phyloP scores from a whole-genome alignment of 352 stramenopile species.

The Pythium sp. region DNA sequence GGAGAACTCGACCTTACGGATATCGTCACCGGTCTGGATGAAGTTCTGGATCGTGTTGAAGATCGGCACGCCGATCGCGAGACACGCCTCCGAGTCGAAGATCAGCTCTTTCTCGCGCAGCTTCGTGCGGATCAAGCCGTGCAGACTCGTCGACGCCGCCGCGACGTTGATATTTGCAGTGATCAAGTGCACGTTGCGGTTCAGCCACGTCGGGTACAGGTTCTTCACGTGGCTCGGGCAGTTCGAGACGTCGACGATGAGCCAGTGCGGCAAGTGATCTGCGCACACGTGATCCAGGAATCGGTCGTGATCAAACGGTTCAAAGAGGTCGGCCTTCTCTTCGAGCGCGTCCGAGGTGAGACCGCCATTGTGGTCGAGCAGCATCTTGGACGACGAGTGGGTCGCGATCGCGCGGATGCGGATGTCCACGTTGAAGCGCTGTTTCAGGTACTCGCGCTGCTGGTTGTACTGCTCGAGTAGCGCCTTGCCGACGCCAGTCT shows the following conservation, averaged over 20 bases:
- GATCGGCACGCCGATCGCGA: conserved; percentile 88
- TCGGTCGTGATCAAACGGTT: conserved; percentile 56
- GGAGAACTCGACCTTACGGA: conserved; percentile 89
- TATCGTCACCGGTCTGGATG: conserved; percentile 90
- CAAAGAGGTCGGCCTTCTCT: conserved; percentile 17
- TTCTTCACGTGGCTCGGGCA: conserved; percentile 73
- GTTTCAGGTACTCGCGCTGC: conserved; percentile 79
- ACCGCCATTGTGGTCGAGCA: conserved; percentile 61
- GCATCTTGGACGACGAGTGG: conserved; percentile 53
- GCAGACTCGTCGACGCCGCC: conserved; percentile 64
- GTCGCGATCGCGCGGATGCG: conserved; percentile 77
- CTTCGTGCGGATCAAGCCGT: conserved; percentile 67
- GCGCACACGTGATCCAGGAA: conserved; percentile 82
- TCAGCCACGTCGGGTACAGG: conserved; percentile 90
- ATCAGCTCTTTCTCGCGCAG: conserved; percentile 85
- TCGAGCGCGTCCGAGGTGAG: conserved; percentile 45
- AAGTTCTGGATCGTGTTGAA: conserved; percentile 93
- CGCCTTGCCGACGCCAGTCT: conserved; percentile 68
- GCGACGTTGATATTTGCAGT: conserved; percentile 92
- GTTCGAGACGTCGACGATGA: conserved; percentile 94
- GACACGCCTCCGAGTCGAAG: conserved; percentile 81
- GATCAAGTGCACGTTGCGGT: conserved; percentile 90
- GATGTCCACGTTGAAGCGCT: conserved; percentile 85
- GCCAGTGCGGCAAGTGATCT: conserved; percentile 88
- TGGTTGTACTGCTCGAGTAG: conserved; percentile 87